phyloP scores from a whole-genome alignment of 805 yeast genomes.

The Candida manassasensis region DNA sequence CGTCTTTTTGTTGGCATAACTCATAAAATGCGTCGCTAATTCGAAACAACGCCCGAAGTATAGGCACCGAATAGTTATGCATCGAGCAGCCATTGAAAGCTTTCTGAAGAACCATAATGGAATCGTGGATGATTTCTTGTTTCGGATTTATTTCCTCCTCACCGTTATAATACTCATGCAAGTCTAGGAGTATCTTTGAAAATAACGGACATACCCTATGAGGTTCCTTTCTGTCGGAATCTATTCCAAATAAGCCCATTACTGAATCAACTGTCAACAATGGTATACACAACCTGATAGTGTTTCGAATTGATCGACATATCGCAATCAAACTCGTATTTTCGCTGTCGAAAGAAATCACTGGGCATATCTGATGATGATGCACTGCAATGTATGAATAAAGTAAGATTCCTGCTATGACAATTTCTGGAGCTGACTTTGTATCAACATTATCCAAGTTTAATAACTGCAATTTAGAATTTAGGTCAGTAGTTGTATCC shows the following conservation, averaged over 20 bases:
- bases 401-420: constrained; percentile 18
- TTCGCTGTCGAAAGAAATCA: constrained; percentile 19
- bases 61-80: neutral
- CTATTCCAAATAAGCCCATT: neutral
- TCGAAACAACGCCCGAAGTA: neutral
- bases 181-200: neutral
- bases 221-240: neutral
- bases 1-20: neutral
- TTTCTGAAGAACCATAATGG: neutral
- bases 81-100: neutral
- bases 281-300: neutral
- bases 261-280: neutral
- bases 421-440: constrained; percentile 13
- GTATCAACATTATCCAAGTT: constrained; percentile 1
- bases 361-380: constrained; percentile 25
- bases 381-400: constrained; percentile 29
- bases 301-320: neutral
- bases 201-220: neutral
- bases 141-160: neutral
- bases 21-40: neutral
- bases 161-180: neutral
- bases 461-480: neutral
- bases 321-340: neutral
- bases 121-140: neutral
- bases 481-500: neutral